These are phyloP conservation scores for Nephelium lappaceum DNA, from an alignment of 345 rosid genomes.

Conservation along the genomic window DNA sequence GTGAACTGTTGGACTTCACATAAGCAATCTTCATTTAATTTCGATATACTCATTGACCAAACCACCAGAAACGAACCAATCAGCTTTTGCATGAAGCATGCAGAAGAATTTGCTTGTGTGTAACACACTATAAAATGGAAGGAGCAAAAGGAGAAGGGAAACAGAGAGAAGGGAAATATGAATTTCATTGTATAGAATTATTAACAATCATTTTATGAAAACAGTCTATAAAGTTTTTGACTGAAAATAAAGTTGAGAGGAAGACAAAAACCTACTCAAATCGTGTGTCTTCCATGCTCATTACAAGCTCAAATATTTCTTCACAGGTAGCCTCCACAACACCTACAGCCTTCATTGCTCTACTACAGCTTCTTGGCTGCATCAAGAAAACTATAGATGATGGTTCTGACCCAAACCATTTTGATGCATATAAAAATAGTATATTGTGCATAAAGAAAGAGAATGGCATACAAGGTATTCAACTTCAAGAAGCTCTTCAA, in stretches of 20 bases:
- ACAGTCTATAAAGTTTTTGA: neutral
- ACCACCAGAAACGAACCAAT: neutral
- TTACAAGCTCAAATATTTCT: conserved; percentile 94
- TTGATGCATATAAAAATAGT: conserved; percentile 19
- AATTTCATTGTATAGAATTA: neutral
- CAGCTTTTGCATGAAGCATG: neutral
- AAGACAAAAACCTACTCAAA: conserved; percentile 85
- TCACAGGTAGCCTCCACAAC: conserved; percentile 98
- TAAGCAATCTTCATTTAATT: neutral
- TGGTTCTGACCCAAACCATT: conserved; percentile 26
- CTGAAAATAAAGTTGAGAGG: conserved; percentile 7
- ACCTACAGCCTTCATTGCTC: conserved; percentile 99
- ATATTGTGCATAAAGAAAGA: conserved; percentile 26
- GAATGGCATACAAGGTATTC: conserved; percentile 86
- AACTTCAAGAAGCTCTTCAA: conserved; percentile 99
- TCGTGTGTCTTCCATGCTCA: conserved; percentile 99
- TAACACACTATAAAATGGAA: neutral
- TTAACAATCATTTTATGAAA: neutral
- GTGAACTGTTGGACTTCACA: neutral
- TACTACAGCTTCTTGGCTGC: conserved; percentile 99
- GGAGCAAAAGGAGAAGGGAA: neutral
- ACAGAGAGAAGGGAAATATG: neutral
- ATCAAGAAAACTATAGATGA: conserved; percentile 32
- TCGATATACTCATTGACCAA: neutral
- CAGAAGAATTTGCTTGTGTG: neutral